A percentile compares a stretch with the other conserved stretches of the same genome.
phyloP scores from a whole-genome alignment of 2,329 filamentous ascomycete species.

The Colletotrichum costaricense region DNA sequence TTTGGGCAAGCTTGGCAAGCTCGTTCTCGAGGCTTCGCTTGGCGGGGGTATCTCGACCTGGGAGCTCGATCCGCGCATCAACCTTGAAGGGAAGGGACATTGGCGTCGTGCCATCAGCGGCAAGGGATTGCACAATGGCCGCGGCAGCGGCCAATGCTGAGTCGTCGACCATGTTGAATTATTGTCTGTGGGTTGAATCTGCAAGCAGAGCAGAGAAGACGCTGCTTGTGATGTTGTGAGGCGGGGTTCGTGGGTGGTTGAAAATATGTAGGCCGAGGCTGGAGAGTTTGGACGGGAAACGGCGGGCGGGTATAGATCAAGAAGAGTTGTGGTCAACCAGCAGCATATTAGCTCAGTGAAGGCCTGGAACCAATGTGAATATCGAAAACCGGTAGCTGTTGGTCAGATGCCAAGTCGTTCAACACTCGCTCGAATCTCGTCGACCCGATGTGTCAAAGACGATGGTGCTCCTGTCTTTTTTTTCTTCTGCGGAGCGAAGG shows the following conservation, averaged over 20 bases:
- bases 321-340: slow-evolving; percentile 29
- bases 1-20: slow-evolving; percentile 79
- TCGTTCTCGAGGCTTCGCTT: slow-evolving; percentile 87
- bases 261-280: neutral
- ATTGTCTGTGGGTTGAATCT: neutral
- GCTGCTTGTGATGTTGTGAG: slow-evolving; percentile 1
- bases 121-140: slow-evolving; percentile 65
- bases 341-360: slow-evolving; percentile 35
- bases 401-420: slow-evolving; percentile 11
- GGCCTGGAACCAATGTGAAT: slow-evolving; percentile 34
- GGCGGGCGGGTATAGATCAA: slow-evolving; percentile 28
- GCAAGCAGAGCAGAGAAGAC: slow-evolving; percentile 1
- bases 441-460: slow-evolving; percentile 23
- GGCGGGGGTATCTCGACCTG: slow-evolving; percentile 78
- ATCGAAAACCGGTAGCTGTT: slow-evolving; percentile 3
- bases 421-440: slow-evolving; percentile 29
- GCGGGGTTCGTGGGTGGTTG: neutral
- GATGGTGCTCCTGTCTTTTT: slow-evolving; percentile 11
- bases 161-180: slow-evolving; percentile 63
- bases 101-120: slow-evolving; percentile 54
- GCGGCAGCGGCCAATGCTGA: slow-evolving; percentile 64
- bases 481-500: neutral
- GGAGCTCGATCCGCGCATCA: slow-evolving; percentile 71
- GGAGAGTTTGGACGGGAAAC: slow-evolving; percentile 9
- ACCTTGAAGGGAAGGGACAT: slow-evolving; percentile 53